Percentiles rank a stretch among this genome's conserved stretches.
These are phyloP conservation scores for Pythium oligandrum DNA, from an alignment of 352 stramenopile genomes.

Conservation along the genomic window DNA sequence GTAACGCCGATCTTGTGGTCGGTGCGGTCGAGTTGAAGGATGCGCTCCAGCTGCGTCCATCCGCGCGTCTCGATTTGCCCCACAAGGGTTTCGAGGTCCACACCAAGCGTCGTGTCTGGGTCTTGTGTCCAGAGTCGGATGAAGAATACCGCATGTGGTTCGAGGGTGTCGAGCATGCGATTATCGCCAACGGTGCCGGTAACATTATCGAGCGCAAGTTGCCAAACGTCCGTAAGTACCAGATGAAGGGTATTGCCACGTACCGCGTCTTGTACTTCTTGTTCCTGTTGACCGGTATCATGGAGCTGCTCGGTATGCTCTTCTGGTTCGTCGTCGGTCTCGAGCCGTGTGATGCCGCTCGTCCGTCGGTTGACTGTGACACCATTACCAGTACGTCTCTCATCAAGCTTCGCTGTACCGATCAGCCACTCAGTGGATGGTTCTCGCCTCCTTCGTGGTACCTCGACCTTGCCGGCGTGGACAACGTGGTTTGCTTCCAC, in stretches of 20 bases:
- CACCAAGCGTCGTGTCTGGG: constrained; percentile 86
- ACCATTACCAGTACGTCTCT: constrained; percentile 61
- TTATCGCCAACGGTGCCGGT: constrained; percentile 70
- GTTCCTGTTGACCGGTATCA: constrained; percentile 63
- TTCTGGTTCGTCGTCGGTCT: constrained; percentile 86
- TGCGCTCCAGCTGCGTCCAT: constrained; percentile 77
- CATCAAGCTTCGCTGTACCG: constrained; percentile 36
- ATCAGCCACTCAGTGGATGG: constrained; percentile 55
- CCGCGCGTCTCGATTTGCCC: constrained; percentile 72
- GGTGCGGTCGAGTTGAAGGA: constrained; percentile 75
- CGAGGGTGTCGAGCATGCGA: constrained; percentile 69
- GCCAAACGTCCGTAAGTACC: constrained; percentile 86
- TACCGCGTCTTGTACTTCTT: constrained; percentile 83
- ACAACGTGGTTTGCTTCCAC: constrained; percentile 49
- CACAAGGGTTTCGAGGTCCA: constrained; percentile 83
- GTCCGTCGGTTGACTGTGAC: constrained; percentile 42
- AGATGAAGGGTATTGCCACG: constrained; percentile 83
- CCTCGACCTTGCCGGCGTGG: constrained; percentile 39
- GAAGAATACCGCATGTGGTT: constrained; percentile 88
- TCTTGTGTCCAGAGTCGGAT: constrained; percentile 79
- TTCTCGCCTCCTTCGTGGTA: constrained; percentile 33
- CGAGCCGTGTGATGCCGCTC: constrained; percentile 61
- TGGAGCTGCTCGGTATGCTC: constrained; percentile 68
- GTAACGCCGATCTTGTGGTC: constrained; percentile 68
- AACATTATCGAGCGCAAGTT: constrained; percentile 88